phyloP scores from a whole-genome alignment of 2,329 filamentous ascomycete species.

The Pseudofabraea citricarpa region DNA sequence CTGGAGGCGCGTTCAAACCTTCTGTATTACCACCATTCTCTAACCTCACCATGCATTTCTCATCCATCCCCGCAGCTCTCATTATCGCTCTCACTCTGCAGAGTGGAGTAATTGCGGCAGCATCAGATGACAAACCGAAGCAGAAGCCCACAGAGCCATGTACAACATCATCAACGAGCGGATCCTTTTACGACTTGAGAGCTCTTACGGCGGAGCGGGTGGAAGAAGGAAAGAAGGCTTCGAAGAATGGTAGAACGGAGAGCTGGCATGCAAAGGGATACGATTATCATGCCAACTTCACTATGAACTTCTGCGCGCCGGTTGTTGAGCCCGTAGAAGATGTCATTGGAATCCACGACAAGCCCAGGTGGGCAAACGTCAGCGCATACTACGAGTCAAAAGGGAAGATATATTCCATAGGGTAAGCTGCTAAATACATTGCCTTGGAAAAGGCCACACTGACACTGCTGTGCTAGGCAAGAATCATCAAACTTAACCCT shows the following conservation, averaged over 20 bases:
- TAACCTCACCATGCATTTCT: constrained; percentile 19
- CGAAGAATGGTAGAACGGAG: constrained; percentile 50
- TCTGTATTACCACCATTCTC: neutral
- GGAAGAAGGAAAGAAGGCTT: constrained; percentile 30
- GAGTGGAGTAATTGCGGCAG: constrained; percentile 16
- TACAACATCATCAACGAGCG: constrained; percentile 23
- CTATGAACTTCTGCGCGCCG: constrained; percentile 73
- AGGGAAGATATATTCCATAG: constrained; percentile 68
- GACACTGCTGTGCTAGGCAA: constrained; percentile 9
- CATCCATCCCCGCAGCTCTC: constrained; percentile 17
- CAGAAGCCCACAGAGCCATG: constrained; percentile 23
- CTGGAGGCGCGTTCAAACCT: constrained; percentile 15
- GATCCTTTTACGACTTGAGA: constrained; percentile 28
- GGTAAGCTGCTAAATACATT: constrained; percentile 43
- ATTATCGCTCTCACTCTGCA: constrained; percentile 22
- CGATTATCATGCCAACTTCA: constrained; percentile 73
- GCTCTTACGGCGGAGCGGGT: constrained; percentile 21
- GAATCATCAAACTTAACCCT: constrained; percentile 38
- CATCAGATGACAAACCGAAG: constrained; percentile 19
- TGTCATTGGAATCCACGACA: constrained; percentile 56
- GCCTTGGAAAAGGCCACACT: neutral
- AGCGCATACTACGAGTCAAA: constrained; percentile 70
- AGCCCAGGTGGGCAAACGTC: constrained; percentile 62
- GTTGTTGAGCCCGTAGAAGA: constrained; percentile 63
- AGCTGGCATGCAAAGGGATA: constrained; percentile 65